These are phyloP conservation scores for Chaetothyriales sp. DNA, from an alignment of 2,329 filamentous ascomycete species.

Conservation along the genomic window DNA sequence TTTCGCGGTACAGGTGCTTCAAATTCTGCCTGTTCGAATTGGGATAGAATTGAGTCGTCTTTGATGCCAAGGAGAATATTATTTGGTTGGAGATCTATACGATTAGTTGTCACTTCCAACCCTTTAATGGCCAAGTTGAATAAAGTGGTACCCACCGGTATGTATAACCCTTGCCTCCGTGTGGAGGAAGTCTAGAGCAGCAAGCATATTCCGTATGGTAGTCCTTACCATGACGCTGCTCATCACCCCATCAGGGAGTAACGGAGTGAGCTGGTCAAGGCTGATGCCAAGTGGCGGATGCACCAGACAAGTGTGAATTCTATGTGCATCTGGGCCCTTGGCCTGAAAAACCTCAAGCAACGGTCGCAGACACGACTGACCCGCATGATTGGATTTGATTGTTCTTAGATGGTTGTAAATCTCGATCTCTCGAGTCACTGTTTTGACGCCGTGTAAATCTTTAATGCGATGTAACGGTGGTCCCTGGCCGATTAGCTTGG, in stretches of 20 bases:
- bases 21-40: conserved; percentile 21
- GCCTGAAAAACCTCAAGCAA: conserved; percentile 25
- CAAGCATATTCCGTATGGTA: not conserved
- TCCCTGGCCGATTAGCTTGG: not conserved
- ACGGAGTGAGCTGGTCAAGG: conserved; percentile 4
- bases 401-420: conserved; percentile 5
- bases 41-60: conserved; percentile 19
- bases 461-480: not conserved
- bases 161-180: conserved; percentile 22
- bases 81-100: conserved; percentile 21
- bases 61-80: conserved; percentile 22
- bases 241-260: not conserved
- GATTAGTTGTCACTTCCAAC: not conserved
- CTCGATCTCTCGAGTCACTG: conserved; percentile 1
- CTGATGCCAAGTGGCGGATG: conserved; percentile 19
- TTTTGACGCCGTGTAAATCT: not conserved
- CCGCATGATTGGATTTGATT: conserved; percentile 3
- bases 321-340: conserved; percentile 19
- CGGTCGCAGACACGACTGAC: conserved; percentile 17
- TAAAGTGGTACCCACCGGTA: conserved; percentile 18
- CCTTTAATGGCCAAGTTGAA: not conserved
- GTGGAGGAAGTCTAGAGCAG: conserved; percentile 26
- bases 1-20: conserved; percentile 17
- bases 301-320: conserved; percentile 24
- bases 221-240: not conserved